A percentile compares a stretch with the other conserved stretches of the same genome.
These are phyloP conservation scores for Schoenoplectus triqueter DNA, from an alignment of 202 grass and related monocot species.

Conservation along the genomic window DNA sequence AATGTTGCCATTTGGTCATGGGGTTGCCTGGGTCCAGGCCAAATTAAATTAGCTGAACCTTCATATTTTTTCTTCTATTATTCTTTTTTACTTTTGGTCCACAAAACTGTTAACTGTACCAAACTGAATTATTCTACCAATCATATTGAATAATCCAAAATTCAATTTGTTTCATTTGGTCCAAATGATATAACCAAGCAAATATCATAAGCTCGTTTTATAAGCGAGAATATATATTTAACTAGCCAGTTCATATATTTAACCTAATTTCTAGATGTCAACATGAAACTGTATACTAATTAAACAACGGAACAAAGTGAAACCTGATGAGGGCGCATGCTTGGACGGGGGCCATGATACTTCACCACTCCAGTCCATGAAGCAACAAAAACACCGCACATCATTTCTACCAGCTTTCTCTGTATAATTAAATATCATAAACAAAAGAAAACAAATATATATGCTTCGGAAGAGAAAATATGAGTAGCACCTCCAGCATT, in stretches of 20 bases:
- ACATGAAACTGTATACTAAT: conserved; percentile 20
- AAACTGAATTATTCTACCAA: neutral
- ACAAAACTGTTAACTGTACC: neutral
- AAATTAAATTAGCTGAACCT: neutral
- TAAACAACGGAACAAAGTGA: conserved; percentile 22
- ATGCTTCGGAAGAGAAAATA: neutral
- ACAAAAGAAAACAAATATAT: conserved; percentile 11
- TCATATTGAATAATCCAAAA: neutral
- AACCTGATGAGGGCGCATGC: conserved; percentile 92
- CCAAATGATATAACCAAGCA: neutral
- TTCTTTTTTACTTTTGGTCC: neutral
- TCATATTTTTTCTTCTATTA: neutral
- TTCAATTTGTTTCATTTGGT: neutral
- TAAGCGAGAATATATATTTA: conserved; percentile 14
- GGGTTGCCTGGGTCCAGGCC: neutral
- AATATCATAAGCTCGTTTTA: neutral
- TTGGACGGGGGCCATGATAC: conserved; percentile 96
- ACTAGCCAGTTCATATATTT: neutral
- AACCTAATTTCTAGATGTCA: neutral
- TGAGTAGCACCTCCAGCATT: neutral
- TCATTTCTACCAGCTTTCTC: conserved; percentile 98
- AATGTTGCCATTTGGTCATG: conserved; percentile 17
- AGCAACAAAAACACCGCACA: conserved; percentile 95
- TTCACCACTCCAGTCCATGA: conserved; percentile 98
- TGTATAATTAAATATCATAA: conserved; percentile 45